Base-by-base conservation (phyloP, 257 asterid species). In the Sherardia arvensis region DNA sequence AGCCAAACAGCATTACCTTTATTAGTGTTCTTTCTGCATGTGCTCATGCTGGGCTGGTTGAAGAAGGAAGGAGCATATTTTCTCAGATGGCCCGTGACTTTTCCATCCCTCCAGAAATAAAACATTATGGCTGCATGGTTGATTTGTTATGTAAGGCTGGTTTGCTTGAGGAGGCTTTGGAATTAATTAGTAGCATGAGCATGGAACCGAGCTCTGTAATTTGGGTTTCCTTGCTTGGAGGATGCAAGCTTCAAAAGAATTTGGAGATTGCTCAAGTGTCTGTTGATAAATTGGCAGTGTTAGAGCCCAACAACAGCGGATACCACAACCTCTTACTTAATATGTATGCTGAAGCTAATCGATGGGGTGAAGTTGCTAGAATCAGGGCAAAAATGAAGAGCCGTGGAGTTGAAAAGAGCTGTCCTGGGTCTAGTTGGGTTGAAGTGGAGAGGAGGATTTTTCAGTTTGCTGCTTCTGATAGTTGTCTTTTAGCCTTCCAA, bases 111-210 rank as follows among this genome's bases (percentile, higher is more conserved):
- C 94, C 95, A 22, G 85, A 75, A 74, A 80, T 84, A 53, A 86
- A 84, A 65, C 96, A 87, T 74, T 90, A 85, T 5, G 97, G 95
- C 27, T 85, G 97, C 87, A 81, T 85, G 85, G 84, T 87, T 48
- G 91, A 85, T 73, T 92, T 87, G 34, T 78, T 90, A 51, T 76
- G 86, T 61, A 81, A 80, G 73, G 90, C 85, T 20, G 95, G 96
- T 66, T 79, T 87, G 64, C 80, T 85, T 27, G 90, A 84, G 65
- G 97, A 90, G 73, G 95, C 97, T 21, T 64, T 84, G 5, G 78
- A 62, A 33, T 62, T 87, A 72, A 82, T 87, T 66, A 70, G 62
- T 70, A 76, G 76, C 77, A 91, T 91, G 96, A 79, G 71, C 66
- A 75, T 85, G 81, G 76, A 79, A 48, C 93, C 97, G 27, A 87